Conservation (phyloP, 805 yeast species). For the Wickerhamomyces subpelliculosus region DNA sequence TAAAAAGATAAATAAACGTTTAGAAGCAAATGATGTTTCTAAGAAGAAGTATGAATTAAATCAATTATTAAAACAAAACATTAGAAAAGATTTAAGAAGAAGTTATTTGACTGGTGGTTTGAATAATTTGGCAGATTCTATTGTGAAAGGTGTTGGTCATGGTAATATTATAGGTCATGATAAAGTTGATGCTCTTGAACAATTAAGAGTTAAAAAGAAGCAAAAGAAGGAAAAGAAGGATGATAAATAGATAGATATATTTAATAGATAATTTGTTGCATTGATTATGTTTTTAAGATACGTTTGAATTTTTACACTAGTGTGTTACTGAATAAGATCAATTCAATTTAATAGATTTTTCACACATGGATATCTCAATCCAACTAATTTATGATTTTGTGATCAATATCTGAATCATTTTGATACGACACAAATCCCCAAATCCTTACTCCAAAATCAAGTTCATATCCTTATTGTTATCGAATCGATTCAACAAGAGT, state of each 20-base stretch:
- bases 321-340: too few species aligned
- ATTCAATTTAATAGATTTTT: too few species aligned
- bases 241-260: not conserved
- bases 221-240: conserved; percentile 8
- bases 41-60: conserved; percentile 45
- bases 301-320: too few species aligned
- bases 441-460: too few species aligned
- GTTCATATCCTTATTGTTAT: too few species aligned
- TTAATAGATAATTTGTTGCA: not conserved
- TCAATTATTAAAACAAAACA: conserved; percentile 42
- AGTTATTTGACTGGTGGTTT: conserved; percentile 78
- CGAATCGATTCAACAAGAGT: too few species aligned
- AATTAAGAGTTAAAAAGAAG: conserved; percentile 32
- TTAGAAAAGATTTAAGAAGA: conserved; percentile 57
- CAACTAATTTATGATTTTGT: too few species aligned
- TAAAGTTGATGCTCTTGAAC: conserved; percentile 60
- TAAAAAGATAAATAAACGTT: conserved; percentile 43
- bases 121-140: conserved; percentile 68
- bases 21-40: conserved; percentile 43
- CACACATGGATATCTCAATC: too few species aligned
- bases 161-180: conserved; percentile 63
- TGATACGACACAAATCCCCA: too few species aligned
- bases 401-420: too few species aligned
- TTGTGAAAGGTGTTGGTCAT: conserved; percentile 64
- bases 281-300: not conserved